Evolutionary conservation across 176 grass and related monocot genomes (phyloP), one percentile per base, ranked within the genome.

Genomic region (Panicum miliaceum): DNA sequence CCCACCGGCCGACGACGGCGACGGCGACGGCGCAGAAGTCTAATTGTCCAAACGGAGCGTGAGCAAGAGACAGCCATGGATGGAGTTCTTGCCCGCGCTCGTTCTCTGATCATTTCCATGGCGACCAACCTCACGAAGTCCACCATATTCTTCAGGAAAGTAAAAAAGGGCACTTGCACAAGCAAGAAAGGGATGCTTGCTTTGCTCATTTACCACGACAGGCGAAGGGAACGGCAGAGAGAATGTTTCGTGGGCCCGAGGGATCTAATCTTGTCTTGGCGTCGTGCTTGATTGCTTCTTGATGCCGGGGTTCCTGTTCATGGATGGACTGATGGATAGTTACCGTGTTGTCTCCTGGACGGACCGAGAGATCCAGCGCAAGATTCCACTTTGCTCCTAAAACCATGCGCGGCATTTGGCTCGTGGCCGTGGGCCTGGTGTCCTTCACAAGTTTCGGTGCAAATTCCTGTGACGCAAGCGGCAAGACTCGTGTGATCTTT

Each of bases 271-370:
- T 57, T 87, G 85, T 66, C 85, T 42, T 10, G 12, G 37, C 58
- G 2, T 34, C 5, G 5, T 45, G 69, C 9, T 52, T 73, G 76
- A 65, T 86, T 73, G 58, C 58, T 57, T 81, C 68, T 80, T 34
- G 60, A 67, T 86, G 77, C 23, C 23, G 78, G 42, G 77, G 48
- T 2, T 32, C 29, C 29, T 32, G 45, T 23, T 67, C 66, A 50
- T 58, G 19, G 47, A 81, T 66, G 37, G 54, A 63, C 47, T 11
- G 25, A 40, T 53, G 22, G 57, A 75, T n/a, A 41, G 59, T 62
- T 86, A 81, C 37, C 35, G 85, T 75, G 78, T 81, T 67, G 85
- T 80, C 36, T 8, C 37, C 35, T 59, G 37, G 37, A 75, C 60
- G 75, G 78, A 81, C 85, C 69, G 10, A 75, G 60, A 27, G 19